Evolutionary conservation across 805 yeast genomes (phyloP).

Genomic region (Spathaspora hagerdaliae): DNA sequence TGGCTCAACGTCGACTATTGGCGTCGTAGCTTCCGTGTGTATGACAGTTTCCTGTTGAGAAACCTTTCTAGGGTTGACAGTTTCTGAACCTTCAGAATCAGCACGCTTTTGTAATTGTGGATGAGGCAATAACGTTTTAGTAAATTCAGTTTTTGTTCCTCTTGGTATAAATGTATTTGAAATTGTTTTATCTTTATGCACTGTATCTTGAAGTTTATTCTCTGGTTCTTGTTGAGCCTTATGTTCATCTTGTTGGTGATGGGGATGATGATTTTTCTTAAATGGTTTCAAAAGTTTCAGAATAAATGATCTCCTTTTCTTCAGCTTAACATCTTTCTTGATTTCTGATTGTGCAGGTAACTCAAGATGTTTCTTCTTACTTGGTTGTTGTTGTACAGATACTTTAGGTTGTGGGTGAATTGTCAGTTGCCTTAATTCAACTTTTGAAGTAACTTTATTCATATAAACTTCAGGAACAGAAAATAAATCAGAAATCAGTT

Average conservation of each 20-base stretch:
- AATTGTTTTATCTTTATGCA: neutral
- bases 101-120: constrained; percentile 15
- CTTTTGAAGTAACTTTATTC: neutral
- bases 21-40: neutral
- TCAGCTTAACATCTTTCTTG: neutral
- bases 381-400: neutral
- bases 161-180: constrained; percentile 18
- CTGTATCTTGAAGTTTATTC: neutral
- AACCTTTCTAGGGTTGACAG: neutral
- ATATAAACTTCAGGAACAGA: neutral
- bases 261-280: constrained; percentile 1
- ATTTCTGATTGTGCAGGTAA: neutral
- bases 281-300: neutral
- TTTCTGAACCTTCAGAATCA: neutral
- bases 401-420: neutral
- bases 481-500: neutral
- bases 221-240: neutral
- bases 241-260: neutral
- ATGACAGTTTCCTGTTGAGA: neutral
- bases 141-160: constrained; percentile 19
- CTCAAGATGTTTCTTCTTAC: too few relatives aligned
- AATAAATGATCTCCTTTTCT: constrained; percentile 2
- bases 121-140: constrained; percentile 18
- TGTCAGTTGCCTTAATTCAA: neutral
- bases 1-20: neutral